A percentile compares a stretch with the other conserved stretches of the same genome.
These are phyloP conservation scores for Talaromyces atroroseus DNA, from an alignment of 2,329 filamentous ascomycete genomes.

Conservation along the genomic window DNA sequence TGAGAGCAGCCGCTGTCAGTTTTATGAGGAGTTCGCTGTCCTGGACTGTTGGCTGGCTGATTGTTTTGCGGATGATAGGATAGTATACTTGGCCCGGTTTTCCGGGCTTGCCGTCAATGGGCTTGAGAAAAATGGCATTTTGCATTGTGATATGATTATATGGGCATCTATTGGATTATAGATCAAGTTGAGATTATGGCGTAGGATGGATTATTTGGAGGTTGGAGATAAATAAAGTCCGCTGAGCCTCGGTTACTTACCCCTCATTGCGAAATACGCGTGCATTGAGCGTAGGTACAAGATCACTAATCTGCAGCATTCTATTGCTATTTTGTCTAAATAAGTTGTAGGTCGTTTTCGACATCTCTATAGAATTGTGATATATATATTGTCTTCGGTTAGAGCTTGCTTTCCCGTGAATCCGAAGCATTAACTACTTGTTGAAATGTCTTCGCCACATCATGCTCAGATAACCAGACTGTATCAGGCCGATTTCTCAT, in stretches of 20 bases:
- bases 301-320: too few species aligned
- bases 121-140: slow-evolving; percentile 39
- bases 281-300: too few species aligned
- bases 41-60: slow-evolving; percentile 59
- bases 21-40: slow-evolving; percentile 67
- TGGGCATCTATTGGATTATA: too few species aligned
- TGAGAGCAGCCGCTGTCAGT: slow-evolving; percentile 74
- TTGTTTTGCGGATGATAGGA: slow-evolving; percentile 49
- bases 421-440: neutral
- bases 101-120: slow-evolving; percentile 56
- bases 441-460: slow-evolving; percentile 38
- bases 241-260: too few species aligned
- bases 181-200: neutral
- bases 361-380: neutral
- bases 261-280: too few species aligned
- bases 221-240: too few species aligned
- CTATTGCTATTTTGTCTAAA: too few species aligned
- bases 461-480: slow-evolving; percentile 45
- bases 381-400: neutral
- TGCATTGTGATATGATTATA: slow-evolving; percentile 31
- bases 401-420: neutral
- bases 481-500: slow-evolving; percentile 35
- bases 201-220: too few species aligned
- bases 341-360: neutral
- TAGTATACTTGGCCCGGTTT: slow-evolving; percentile 82